These are phyloP conservation scores for Excoecaria agallocha DNA, from an alignment of 345 rosid genomes.

Conservation along the genomic window DNA sequence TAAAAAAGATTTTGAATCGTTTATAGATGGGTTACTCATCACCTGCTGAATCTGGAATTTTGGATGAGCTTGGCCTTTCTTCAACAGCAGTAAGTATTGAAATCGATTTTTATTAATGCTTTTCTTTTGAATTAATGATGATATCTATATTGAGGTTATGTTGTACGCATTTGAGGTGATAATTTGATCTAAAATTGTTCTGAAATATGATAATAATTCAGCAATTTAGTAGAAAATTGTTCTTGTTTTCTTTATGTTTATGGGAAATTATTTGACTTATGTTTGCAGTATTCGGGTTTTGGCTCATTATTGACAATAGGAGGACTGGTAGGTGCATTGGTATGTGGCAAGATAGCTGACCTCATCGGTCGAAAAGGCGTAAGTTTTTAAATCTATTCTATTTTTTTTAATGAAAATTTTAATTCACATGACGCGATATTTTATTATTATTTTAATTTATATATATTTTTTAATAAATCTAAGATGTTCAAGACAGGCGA, in stretches of 20 bases:
- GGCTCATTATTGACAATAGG: slow-evolving; percentile 38
- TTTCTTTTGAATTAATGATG: too few species aligned
- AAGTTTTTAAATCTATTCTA: not conserved
- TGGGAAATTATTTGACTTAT: too few species aligned
- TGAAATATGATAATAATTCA: too few species aligned
- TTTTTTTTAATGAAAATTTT: too few species aligned
- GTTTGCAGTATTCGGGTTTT: slow-evolving; percentile 39
- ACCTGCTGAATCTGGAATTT: slow-evolving; percentile 40
- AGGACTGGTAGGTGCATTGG: slow-evolving; percentile 27
- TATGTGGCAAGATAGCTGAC: slow-evolving; percentile 37
- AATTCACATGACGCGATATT: too few species aligned
- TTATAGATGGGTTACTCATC: slow-evolving; percentile 42
- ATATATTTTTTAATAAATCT: too few species aligned
- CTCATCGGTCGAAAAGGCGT: slow-evolving; percentile 35
- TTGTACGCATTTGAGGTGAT: too few species aligned
- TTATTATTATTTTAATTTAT: too few species aligned
- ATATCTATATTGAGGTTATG: too few species aligned
- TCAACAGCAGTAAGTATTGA: slow-evolving; percentile 21
- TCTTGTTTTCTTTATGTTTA: too few species aligned
- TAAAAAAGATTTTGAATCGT: not conserved
- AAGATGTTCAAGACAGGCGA: slow-evolving; percentile 5
- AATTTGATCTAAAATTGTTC: too few species aligned
- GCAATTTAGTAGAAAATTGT: too few species aligned
- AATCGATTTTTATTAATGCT: not conserved
- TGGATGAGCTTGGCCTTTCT: slow-evolving; percentile 40